Base-by-base conservation (phyloP, 1,139 yeast genomes). In the Suhomyces bokatorum region DNA sequence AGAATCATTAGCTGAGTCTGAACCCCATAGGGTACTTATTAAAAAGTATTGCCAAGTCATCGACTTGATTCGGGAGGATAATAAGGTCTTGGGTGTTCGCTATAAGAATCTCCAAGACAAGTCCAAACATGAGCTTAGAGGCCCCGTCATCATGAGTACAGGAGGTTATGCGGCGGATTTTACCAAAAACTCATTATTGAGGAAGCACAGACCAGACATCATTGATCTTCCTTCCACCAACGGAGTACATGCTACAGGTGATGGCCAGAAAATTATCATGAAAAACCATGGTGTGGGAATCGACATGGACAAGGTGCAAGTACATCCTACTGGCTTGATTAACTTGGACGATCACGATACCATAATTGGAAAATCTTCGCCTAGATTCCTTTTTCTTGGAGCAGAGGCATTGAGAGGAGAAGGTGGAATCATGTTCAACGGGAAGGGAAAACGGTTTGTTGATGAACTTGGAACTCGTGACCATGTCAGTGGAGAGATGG, bases 271-370 rank as follows among this genome's bases (percentile, higher is more conserved):
- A 45, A 70, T 87, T 45, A 68, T 84, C 49, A 73, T 78, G 62
- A 75, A 74, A 43, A 67, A 70, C 48, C 79, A 85, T 26, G 95
- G 87, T 10, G 67, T 75, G 32, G 78, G 85, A 35, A 78, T 85
- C 36, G 90, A 85, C 59, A 74, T 86, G 80, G 88, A 85, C 39
- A 83, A 85, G 61, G 81, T 86, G 33, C 95, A 87, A 63, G 85
- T 87, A 13, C 91, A 85, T 55, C 96, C 96, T 20, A 85, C 95
- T 8, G 95, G 95, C 0, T 76, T 87, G 55, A 77, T 87, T 49
- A 87, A 84, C 53, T 83, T 83, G 39, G 70, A 75, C 44, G 87
- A 83, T 53, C 73, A 69, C 15, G 78, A 75, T 12, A 72, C 71
- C 10, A 68, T 73, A 39, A 49, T 46, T 11, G 75, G 77, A 4